Evolutionary conservation across 176 grass and related monocot genomes (phyloP), one percentile per base, ranked within the genome.

Genomic region (Puya raimondii): DNA sequence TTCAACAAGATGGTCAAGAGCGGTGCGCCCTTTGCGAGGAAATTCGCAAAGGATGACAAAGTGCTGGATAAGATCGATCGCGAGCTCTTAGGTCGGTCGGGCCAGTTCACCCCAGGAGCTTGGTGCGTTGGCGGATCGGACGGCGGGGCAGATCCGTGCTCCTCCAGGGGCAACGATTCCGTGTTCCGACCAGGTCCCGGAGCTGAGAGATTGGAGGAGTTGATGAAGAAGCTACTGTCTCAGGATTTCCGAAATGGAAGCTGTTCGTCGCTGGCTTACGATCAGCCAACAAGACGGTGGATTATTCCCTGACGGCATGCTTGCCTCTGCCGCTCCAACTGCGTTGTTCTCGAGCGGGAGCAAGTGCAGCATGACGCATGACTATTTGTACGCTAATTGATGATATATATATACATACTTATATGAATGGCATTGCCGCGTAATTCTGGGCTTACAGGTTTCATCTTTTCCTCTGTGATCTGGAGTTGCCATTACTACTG

Each of bases 271-370:
- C 83, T 88, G 15, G 49, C 78, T 52, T 93, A 99, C 66, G 87
- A 93, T 56, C 94, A 93, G 72, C 87, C 77, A n/a, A 91, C 82
- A 53, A 80, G 94, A 78, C 85, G 85, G 65, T 99, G 90, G 90
- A 80, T 83, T 64, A 61, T 77, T 66, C 74, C 80, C n/a, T 61
- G 56, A 61, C n/a, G 21, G 33, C 6, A 42, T 7, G 33, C 29
- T 33, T 11, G n/a, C 4, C 16, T 18, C 2, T 59, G 56, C 1
- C 14, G 14, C 11, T 18, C 20, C 20, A 18, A 59, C n/a, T 59
- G 56, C 56, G 10, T 17, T 21, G 9, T 17, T 58, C 9, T 58
- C 2, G 8, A 61, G 56, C 16, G n/a, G 22, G 14, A 61, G 16
- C 56, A 8, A 21, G 56, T 61, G 25, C 25, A 2, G 56, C 56